Base-by-base conservation (phyloP, 2,329 filamentous ascomycete genomes). In the Neonectria neomacrospora region DNA sequence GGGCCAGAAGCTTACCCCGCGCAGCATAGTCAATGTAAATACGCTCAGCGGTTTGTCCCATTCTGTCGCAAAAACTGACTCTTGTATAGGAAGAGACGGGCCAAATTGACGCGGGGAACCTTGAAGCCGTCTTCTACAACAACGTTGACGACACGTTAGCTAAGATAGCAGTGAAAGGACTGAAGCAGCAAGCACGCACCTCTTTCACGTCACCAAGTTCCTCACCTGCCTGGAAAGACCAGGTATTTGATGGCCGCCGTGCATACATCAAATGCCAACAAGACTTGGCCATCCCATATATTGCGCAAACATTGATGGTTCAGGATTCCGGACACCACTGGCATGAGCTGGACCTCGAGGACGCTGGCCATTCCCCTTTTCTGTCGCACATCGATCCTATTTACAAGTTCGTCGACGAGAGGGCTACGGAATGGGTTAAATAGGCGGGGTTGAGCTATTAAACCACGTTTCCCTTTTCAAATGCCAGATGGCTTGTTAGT, bases 111-210 rank as follows among this genome's bases (percentile, higher is more conserved):
- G 56, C 55, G 20, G 41, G 26, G 9, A 52, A 51, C 20, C 93
- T 92, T 94, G 34, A 54, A 23, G n/a, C 42, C 12, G 16, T 63
- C 2, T 66, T 66, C 44, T 66, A 64, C 48, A 57, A 58, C 34
- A 52, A 30, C 3, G 48, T 58, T 3, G 54, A 64, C 23, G 22
- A 26, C 9, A 8, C 48, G 1, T 11, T 61, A 18, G 54, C 51
- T 4, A 44, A 39, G 16, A 42, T 16, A 12, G 48, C 64, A 1
- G 14, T 64, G 20, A 26, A 41, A 10, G 14, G 16, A 3, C n/a
- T 64, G 26, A 42, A 61, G 20, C 53, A 50, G 26, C 61, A 64
- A 7, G 52, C 61, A 12, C 30, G 18, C 34, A 30, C 51, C 2
- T 37, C 61, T 3, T 48, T 64, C 14, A 55, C 22, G 11, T 61